Base-by-base conservation (phyloP, 495 filamentous ascomycete species). In the Penicillium herquei region DNA sequence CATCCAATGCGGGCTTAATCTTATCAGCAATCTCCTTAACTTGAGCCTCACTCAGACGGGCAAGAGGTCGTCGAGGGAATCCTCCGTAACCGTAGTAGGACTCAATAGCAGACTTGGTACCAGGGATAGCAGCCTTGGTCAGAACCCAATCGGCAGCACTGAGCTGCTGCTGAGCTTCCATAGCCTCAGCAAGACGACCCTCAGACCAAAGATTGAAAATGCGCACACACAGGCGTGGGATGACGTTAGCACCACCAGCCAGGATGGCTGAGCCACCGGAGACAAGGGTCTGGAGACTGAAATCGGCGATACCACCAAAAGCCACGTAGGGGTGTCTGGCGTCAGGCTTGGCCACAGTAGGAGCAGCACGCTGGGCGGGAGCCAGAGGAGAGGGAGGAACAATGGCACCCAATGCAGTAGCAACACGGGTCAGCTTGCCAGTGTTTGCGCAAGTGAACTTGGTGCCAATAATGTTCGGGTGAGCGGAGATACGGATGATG, bases 391-490 rank as follows among this genome's bases (percentile, higher is more conserved):
- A 75, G 12, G 61, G 8, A 1, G 86, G 84, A 0, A 84, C 87
- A 60, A 85, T 81, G n/a, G 90, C 89, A 59, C 91, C 77, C 18
- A 88, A 84, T 14, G 86, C 90, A 6, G 77, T 63, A n/a, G 91
- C 90, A 8, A 96, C 90, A 34, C 91, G 84, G 8, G 90, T 91
- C 54, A 96, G 76, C 74, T 95, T 96, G 44, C 91, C 91, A 0
- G 90, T 94, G 72, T 89, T 92, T 43, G 88, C 91, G 64, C 91
- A 93, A 17, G 91, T 95, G 80, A 96, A 96, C 69, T 95, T 95
- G 44, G 90, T 92, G 48, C 91, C 90, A 54, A 90, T 76, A 62
- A 96, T 87, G 68, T 96, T 95, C 46, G 87, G 86, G 67, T 95
- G 90, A 57, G 86, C 72, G 17, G 88, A 89, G 40, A 96, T 83